Evolutionary conservation across 352 stramenopile species (phyloP).

Genomic region (Thraustochytrium sp.): DNA sequence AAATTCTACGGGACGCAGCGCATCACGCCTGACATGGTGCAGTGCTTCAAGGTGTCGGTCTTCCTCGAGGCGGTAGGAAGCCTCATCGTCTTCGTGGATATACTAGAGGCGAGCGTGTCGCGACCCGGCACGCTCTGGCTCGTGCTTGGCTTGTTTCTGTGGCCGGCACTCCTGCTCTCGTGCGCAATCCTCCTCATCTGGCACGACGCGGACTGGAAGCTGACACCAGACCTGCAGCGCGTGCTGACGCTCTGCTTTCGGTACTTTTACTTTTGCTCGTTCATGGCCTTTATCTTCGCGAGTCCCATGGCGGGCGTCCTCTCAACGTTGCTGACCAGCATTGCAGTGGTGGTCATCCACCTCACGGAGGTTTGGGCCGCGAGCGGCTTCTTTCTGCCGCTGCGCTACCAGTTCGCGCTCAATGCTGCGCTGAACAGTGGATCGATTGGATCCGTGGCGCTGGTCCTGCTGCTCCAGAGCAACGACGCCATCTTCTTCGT

Average conservation of each 20-base stretch:
- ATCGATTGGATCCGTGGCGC: slow-evolving; percentile 54
- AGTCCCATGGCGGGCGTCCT: slow-evolving; percentile 58
- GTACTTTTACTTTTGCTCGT: slow-evolving; percentile 61
- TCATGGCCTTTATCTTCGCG: slow-evolving; percentile 67
- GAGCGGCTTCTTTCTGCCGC: slow-evolving; percentile 70
- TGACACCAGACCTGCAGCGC: slow-evolving; percentile 57
- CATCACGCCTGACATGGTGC: slow-evolving; percentile 20
- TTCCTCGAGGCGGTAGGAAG: not conserved
- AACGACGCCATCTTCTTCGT: slow-evolving; percentile 65
- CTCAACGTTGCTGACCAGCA: slow-evolving; percentile 57
- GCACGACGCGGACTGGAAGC: slow-evolving; percentile 64
- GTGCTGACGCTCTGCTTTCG: slow-evolving; percentile 51
- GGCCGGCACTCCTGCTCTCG: slow-evolving; percentile 67
- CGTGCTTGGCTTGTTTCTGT: slow-evolving; percentile 67
- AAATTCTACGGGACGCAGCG: slow-evolving; percentile 40
- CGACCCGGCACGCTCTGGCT: slow-evolving; percentile 65
- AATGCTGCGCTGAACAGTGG: slow-evolving; percentile 54
- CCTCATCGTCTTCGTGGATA: slow-evolving; percentile 64
- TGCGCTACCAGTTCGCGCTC: slow-evolving; percentile 56
- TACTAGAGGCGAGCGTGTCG: slow-evolving; percentile 62
- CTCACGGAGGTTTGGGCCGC: slow-evolving; percentile 72
- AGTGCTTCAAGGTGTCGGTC: slow-evolving; percentile 29
- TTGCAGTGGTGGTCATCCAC: slow-evolving; percentile 54
- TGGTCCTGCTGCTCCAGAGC: slow-evolving; percentile 52
- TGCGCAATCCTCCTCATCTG: slow-evolving; percentile 66